Evolutionary conservation across 805 yeast genomes (phyloP).

Genomic region (Schizosaccharomyces lindneri): DNA sequence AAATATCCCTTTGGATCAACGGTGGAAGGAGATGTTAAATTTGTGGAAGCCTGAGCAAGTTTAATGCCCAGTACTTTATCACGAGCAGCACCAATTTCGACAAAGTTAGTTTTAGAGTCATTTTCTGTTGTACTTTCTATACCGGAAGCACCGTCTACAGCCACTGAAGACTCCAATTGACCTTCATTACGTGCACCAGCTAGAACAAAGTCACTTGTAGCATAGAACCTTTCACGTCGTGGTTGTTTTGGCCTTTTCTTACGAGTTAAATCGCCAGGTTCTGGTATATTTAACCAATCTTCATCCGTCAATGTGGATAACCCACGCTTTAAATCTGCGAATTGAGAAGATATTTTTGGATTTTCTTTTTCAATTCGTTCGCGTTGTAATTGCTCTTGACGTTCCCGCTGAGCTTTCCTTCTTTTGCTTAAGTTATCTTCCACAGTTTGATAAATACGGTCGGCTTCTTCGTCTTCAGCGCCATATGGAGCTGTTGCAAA

Average conservation of each 20-base stretch:
- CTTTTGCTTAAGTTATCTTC: constrained; percentile 25
- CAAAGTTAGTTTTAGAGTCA: constrained; percentile 20
- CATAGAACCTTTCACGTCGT: constrained; percentile 43
- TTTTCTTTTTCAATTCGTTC: constrained; percentile 11
- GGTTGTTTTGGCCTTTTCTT: constrained; percentile 36
- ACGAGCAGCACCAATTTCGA: constrained; percentile 36
- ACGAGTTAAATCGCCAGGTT: constrained; percentile 72
- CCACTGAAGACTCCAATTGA: constrained; percentile 15
- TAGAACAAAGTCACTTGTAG: constrained; percentile 53
- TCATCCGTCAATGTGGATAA: constrained; percentile 33
- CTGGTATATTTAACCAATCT: constrained; percentile 69
- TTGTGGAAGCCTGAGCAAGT: constrained; percentile 19
- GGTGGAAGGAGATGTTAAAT: constrained; percentile 9
- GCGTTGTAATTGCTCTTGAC: constrained; percentile 10
- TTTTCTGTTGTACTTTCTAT: constrained; percentile 8
- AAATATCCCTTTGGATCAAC: constrained; percentile 21
- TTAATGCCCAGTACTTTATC: constrained; percentile 32
- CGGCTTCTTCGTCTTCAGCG: constrained; percentile 58
- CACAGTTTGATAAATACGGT: constrained; percentile 35
- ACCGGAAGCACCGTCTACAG: constrained; percentile 4
- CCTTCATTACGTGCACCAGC: constrained; percentile 15
- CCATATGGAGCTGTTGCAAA: constrained; percentile 14
- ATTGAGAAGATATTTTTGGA: constrained; percentile 24
- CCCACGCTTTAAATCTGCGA: constrained; percentile 42
- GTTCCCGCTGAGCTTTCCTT: constrained; percentile 9